These are phyloP conservation scores for Lentinula sp. DNA, from an alignment of 768 basidiomycete species.

Conservation along the genomic window DNA sequence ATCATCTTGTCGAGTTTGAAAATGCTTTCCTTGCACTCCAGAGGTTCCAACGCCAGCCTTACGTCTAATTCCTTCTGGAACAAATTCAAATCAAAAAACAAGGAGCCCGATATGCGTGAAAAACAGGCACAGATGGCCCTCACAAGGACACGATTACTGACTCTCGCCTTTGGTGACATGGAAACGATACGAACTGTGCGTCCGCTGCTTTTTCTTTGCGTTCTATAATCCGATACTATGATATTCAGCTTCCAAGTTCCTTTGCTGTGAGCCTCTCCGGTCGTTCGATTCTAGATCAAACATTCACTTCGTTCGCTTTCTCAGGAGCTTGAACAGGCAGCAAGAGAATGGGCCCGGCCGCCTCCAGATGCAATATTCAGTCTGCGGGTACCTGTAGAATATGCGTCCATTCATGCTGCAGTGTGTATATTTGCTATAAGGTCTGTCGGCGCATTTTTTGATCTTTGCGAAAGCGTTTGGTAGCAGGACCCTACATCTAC, in stretches of 20 bases:
- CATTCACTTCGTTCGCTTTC: slow-evolving; percentile 2
- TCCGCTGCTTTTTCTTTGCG: slow-evolving; percentile 1
- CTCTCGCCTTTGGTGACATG: slow-evolving; percentile 79
- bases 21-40: slow-evolving; percentile 28
- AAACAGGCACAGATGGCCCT: slow-evolving; percentile 59
- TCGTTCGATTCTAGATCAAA: neutral
- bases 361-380: slow-evolving; percentile 73
- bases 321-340: slow-evolving; percentile 76
- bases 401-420: slow-evolving; percentile 77
- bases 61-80: slow-evolving; percentile 50
- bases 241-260: slow-evolving; percentile 56
- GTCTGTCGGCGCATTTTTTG: slow-evolving; percentile 12
- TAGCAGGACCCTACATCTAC: slow-evolving; percentile 81
- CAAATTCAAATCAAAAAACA: slow-evolving; percentile 68
- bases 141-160: slow-evolving; percentile 69
- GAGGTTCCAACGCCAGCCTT: slow-evolving; percentile 62
- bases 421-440: slow-evolving; percentile 35
- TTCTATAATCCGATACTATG: slow-evolving; percentile 10
- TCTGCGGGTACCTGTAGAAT: slow-evolving; percentile 82
- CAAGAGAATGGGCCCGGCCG: slow-evolving; percentile 82
- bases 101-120: slow-evolving; percentile 57
- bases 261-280: slow-evolving; percentile 43
- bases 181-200: slow-evolving; percentile 75
- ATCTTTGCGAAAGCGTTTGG: slow-evolving; percentile 50
- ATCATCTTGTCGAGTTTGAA: slow-evolving; percentile 13